Evolutionary conservation across 1,284 basidiomycete species (phyloP).

Genomic region (Apiotrichum mycotoxinovorans): DNA sequence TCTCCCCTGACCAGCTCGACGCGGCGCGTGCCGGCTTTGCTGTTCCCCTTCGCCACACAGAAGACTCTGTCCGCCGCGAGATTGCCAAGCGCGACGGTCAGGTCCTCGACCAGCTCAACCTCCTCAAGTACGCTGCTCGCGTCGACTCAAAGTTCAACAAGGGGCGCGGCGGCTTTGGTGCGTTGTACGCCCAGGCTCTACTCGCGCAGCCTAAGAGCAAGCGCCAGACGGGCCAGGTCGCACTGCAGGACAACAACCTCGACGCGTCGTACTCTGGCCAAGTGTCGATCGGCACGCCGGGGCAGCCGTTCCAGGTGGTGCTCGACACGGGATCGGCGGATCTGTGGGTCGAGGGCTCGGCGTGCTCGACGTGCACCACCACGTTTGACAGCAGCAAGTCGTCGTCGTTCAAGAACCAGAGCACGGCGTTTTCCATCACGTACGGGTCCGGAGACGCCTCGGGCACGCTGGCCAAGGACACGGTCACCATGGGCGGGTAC

Average conservation of each 20-base stretch:
- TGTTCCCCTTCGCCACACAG: slow-evolving; percentile 28
- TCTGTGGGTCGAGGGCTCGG: slow-evolving; percentile 51
- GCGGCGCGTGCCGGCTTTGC: slow-evolving; percentile 8
- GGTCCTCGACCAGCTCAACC: slow-evolving; percentile 20
- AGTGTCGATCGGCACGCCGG: slow-evolving; percentile 47
- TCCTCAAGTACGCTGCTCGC: slow-evolving; percentile 35
- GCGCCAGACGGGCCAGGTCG: slow-evolving; percentile 4
- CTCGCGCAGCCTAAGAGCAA: slow-evolving; percentile 3
- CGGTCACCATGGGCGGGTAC: slow-evolving; percentile 76
- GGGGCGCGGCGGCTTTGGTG: slow-evolving; percentile 25
- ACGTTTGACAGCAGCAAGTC: slow-evolving; percentile 19
- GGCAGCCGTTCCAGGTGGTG: slow-evolving; percentile 57
- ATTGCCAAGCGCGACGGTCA: slow-evolving; percentile 23
- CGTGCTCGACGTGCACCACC: slow-evolving; percentile 15
- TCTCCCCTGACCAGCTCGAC: background rate
- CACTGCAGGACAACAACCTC: slow-evolving; percentile 37
- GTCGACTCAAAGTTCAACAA: slow-evolving; percentile 38
- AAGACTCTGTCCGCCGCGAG: slow-evolving; percentile 16
- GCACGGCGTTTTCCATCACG: slow-evolving; percentile 37
- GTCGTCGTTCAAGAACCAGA: slow-evolving; percentile 21
- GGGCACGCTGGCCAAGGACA: slow-evolving; percentile 68
- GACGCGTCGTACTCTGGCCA: slow-evolving; percentile 48
- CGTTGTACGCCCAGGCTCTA: slow-evolving; percentile 14
- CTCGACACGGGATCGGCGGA: slow-evolving; percentile 61
- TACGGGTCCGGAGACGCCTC: slow-evolving; percentile 63